A percentile compares a stretch with the other conserved stretches of the same genome.
Evolutionary conservation across 176 grass and related monocot species (phyloP).

Genomic region (Carex parvula): DNA sequence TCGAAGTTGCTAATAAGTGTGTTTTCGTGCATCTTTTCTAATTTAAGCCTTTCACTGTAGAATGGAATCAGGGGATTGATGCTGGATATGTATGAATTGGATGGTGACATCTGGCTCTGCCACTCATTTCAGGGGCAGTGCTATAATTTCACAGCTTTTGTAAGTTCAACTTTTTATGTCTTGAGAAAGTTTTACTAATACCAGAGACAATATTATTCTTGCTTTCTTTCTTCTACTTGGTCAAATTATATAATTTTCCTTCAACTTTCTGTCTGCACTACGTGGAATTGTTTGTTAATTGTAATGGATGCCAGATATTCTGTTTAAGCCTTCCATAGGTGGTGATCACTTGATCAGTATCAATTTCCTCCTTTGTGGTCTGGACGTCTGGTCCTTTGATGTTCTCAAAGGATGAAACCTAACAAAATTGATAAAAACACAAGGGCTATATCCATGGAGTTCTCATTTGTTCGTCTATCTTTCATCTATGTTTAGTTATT

Average conservation of each 20-base stretch:
- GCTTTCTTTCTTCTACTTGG: not conserved
- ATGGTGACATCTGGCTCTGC: constrained; percentile 84
- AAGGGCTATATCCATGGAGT: not conserved
- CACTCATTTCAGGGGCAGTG: constrained; percentile 93
- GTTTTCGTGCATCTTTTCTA: not conserved
- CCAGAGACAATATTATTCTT: not conserved
- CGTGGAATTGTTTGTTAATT: not conserved
- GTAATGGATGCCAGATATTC: not conserved
- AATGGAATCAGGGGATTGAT: constrained; percentile 89
- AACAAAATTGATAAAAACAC: not conserved
- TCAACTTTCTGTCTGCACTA: not conserved
- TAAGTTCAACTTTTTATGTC: constrained; percentile 31
- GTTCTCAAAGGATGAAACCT: not conserved
- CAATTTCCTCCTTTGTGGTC: not conserved
- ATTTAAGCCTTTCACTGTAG: constrained; percentile 31
- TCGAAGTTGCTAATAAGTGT: not conserved
- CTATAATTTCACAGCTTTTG: constrained; percentile 96
- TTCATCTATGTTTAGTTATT: not conserved
- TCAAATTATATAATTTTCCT: not conserved
- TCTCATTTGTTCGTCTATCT: not conserved
- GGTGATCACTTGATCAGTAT: not conserved
- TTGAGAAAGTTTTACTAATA: not conserved
- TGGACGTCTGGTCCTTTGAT: not conserved
- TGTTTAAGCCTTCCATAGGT: not conserved
- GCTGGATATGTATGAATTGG: constrained; percentile 97